These are phyloP conservation scores for Cryphonectria naterciae DNA, from an alignment of 2,329 filamentous ascomycete species.

Conservation along the genomic window DNA sequence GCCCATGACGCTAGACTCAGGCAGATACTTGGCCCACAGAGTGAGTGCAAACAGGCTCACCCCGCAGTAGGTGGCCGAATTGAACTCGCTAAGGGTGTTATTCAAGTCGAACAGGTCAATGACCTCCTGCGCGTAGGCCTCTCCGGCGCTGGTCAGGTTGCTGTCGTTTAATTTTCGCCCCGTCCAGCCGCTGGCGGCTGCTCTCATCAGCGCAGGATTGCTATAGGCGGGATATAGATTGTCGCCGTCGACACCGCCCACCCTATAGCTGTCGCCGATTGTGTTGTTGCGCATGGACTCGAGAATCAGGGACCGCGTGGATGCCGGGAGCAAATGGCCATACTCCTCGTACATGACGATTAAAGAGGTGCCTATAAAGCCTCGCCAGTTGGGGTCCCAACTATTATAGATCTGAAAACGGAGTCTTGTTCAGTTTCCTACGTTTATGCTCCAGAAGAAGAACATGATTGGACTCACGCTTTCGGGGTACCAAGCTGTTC, in stretches of 20 bases:
- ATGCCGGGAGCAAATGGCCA: conserved; percentile 45
- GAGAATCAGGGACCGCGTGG: conserved; percentile 49
- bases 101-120: conserved; percentile 59
- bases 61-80: conserved; percentile 65
- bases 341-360: conserved; percentile 65
- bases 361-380: conserved; percentile 63
- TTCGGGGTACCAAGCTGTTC: conserved; percentile 50
- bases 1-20: conserved; percentile 56
- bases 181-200: conserved; percentile 62
- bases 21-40: conserved; percentile 63
- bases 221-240: conserved; percentile 67
- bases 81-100: conserved; percentile 65
- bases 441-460: not conserved
- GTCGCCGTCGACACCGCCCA: conserved; percentile 62
- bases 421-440: no score
- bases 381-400: conserved; percentile 69
- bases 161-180: conserved; percentile 55
- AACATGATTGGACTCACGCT: not conserved
- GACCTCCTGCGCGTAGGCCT: conserved; percentile 58
- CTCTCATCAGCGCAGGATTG: conserved; percentile 65
- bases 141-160: conserved; percentile 63
- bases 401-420: conserved; percentile 52
- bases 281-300: conserved; percentile 59
- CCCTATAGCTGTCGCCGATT: conserved; percentile 63
- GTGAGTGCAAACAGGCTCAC: conserved; percentile 63